phyloP scores from a whole-genome alignment of 495 filamentous ascomycete genomes.

The Penicillium desertorum region DNA sequence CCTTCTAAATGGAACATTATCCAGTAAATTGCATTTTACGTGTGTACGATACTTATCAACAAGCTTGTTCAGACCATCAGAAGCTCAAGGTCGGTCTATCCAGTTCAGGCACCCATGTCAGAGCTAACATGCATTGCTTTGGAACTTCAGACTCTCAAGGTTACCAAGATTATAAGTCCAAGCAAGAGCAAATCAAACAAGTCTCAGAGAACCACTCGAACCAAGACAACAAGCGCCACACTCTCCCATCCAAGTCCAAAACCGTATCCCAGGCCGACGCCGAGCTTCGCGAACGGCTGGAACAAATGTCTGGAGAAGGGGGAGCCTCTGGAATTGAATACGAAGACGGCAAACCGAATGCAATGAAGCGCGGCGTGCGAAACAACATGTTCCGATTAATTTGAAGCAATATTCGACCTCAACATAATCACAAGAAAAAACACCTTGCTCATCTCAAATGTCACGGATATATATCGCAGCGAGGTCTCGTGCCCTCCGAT shows the following conservation, averaged over 20 bases:
- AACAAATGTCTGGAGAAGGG: slow-evolving; percentile 69
- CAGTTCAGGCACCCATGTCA: neutral
- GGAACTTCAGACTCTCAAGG: neutral
- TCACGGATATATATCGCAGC: slow-evolving; percentile 3
- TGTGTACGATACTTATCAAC: slow-evolving; percentile 8
- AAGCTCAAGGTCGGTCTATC: slow-evolving; percentile 13
- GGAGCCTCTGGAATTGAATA: slow-evolving; percentile 77
- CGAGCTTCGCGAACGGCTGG: slow-evolving; percentile 64
- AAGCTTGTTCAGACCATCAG: slow-evolving; percentile 1
- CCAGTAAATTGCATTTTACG: neutral
- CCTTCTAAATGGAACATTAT: neutral
- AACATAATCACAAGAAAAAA: neutral
- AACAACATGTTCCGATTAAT: slow-evolving; percentile 79
- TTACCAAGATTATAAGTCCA: neutral
- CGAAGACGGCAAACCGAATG: slow-evolving; percentile 69
- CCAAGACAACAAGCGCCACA: slow-evolving; percentile 6
- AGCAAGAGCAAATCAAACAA: slow-evolving; percentile 2
- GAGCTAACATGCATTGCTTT: neutral
- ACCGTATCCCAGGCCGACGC: slow-evolving; percentile 64
- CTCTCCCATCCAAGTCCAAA: slow-evolving; percentile 33
- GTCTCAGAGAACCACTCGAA: slow-evolving; percentile 2
- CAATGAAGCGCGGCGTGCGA: slow-evolving; percentile 76
- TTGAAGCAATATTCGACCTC: slow-evolving; percentile 27
- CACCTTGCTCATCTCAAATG: neutral
- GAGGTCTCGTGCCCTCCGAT: neutral